A percentile compares a stretch with the other conserved stretches of the same genome.
Conservation (phyloP, 441 rosid species). For the Gossypium trilobum region DNA sequence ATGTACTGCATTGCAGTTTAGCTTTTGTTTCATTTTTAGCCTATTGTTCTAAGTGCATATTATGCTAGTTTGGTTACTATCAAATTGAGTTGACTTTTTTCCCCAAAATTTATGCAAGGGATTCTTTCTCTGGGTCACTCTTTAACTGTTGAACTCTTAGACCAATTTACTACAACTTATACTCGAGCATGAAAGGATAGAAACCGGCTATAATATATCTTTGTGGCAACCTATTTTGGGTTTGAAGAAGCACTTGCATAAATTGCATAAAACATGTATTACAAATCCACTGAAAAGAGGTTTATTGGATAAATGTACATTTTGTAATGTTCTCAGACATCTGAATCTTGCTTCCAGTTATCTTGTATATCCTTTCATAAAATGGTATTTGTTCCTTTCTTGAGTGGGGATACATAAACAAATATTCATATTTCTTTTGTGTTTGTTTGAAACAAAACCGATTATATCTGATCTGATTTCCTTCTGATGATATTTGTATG, state of each 20-base stretch:
- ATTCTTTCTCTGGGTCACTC: not conserved
- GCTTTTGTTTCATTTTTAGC: not conserved
- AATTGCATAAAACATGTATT: slow-evolving; percentile 7
- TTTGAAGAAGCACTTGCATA: not conserved
- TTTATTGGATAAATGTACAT: not conserved
- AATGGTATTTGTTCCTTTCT: not conserved
- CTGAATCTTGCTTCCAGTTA: not conserved
- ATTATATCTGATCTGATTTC: not conserved
- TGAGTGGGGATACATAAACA: not conserved
- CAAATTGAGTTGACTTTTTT: not conserved
- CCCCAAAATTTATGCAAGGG: not conserved
- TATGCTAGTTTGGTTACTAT: not conserved
- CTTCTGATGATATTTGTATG: not conserved
- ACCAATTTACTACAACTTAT: not conserved
- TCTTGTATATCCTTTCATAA: not conserved
- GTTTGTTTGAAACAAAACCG: slow-evolving; percentile 5
- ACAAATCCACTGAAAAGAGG: not conserved
- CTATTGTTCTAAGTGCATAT: not conserved
- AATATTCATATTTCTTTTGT: not conserved
- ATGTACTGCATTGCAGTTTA: not conserved
- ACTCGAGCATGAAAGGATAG: not conserved
- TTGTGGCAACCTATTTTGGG: not conserved
- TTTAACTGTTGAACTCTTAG: not conserved
- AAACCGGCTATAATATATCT: not conserved
- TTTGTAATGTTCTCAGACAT: not conserved